These are phyloP conservation scores for Cyphellophora attinorum DNA, from an alignment of 2,329 filamentous ascomycete genomes.

Conservation along the genomic window DNA sequence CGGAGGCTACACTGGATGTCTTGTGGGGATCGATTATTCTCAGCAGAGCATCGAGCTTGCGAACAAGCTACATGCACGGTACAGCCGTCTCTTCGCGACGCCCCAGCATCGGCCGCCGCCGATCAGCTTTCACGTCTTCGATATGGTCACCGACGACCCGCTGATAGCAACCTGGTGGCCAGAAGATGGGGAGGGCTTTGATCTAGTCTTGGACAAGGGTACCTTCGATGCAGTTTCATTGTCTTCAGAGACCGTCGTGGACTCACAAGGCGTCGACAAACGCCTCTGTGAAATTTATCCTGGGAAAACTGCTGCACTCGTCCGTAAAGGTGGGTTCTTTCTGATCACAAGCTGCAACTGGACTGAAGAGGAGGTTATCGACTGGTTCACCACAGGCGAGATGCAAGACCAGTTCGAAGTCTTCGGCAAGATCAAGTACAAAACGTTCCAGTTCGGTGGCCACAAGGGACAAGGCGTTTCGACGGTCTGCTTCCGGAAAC, in stretches of 20 bases:
- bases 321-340: conserved; percentile 63
- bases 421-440: conserved; percentile 66
- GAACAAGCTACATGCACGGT: conserved; percentile 44
- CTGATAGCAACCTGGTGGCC: conserved; percentile 28
- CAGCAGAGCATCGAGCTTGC: conserved; percentile 64
- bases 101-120: conserved; percentile 42
- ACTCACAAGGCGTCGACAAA: conserved; percentile 17
- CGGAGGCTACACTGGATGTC: conserved; percentile 52
- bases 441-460: conserved; percentile 80
- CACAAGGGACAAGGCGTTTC: conserved; percentile 81
- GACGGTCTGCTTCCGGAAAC: conserved; percentile 66
- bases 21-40: conserved; percentile 88
- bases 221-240: conserved; percentile 93
- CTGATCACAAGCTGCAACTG: conserved; percentile 96
- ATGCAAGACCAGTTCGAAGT: conserved; percentile 42
- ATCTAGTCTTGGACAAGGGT: conserved; percentile 93
- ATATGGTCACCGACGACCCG: conserved; percentile 21
- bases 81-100: conserved; percentile 13
- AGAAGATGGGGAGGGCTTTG: conserved; percentile 50
- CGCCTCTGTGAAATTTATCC: conserved; percentile 64
- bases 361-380: conserved; percentile 76
- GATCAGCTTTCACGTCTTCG: conserved; percentile 35
- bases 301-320: conserved; percentile 55
- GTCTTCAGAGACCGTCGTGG: conserved; percentile 23
- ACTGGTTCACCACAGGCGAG: conserved; percentile 59